phyloP scores from a whole-genome alignment of 23 red algal genomes.

The Gracilaria vermiculophylla region DNA sequence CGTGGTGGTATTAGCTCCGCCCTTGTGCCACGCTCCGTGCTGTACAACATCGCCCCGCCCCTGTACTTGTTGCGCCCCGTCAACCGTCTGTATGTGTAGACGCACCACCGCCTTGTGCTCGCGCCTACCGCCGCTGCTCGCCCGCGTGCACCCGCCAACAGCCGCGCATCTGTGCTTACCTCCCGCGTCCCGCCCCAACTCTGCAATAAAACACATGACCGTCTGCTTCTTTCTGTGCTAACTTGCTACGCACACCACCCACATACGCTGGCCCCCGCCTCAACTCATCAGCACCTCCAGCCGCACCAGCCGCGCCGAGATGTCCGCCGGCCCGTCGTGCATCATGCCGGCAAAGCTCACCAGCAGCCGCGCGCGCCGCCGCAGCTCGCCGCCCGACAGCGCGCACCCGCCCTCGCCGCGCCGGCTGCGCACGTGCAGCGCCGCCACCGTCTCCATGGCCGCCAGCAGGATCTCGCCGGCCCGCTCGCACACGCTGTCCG shows the following conservation, averaged over 20 bases:
- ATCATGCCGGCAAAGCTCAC: slow-evolving; percentile 54
- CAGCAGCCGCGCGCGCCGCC: background rate
- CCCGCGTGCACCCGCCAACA: too few relatives aligned
- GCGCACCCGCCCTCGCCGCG: background rate
- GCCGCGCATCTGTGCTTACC: too few relatives aligned
- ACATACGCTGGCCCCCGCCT: too few relatives aligned
- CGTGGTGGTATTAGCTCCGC: slow-evolving; percentile 1
- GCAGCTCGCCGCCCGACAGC: background rate
- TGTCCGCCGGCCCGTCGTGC: slow-evolving; percentile 38
- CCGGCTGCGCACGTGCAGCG: background rate
- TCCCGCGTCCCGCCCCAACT: too few relatives aligned
- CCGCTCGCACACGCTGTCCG: slow-evolving; percentile 25
- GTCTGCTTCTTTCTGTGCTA: too few relatives aligned
- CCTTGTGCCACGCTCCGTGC: background rate
- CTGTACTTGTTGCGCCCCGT: background rate
- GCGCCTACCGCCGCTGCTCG: too few relatives aligned
- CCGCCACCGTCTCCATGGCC: slow-evolving; percentile 41
- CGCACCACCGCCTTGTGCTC: too few relatives aligned
- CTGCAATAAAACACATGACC: too few relatives aligned
- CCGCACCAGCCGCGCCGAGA: slow-evolving; percentile 43
- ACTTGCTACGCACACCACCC: too few relatives aligned
- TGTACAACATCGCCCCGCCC: background rate
- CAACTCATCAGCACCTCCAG: slow-evolving; percentile 54
- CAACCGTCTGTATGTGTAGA: too few relatives aligned
- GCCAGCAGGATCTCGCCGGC: slow-evolving; percentile 48